These are phyloP conservation scores for Cryptococcus maquisensis DNA, from an alignment of 1,284 basidiomycete species.

Conservation along the genomic window DNA sequence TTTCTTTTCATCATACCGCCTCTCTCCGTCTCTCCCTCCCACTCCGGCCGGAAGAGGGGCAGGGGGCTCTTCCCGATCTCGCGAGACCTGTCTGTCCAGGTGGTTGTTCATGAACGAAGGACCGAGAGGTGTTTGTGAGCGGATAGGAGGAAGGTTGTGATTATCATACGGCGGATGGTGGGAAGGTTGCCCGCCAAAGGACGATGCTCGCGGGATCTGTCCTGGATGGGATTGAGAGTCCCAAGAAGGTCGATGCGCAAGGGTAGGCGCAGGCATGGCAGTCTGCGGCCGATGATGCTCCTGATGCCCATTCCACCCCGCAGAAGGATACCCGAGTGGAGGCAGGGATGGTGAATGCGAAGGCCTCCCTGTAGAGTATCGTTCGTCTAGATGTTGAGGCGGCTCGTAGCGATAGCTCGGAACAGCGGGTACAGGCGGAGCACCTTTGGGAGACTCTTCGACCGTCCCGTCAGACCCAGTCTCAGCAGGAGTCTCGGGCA, in stretches of 20 bases:
- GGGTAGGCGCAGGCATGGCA: background rate
- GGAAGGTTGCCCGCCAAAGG: background rate
- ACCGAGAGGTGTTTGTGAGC: background rate
- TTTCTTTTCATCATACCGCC: background rate
- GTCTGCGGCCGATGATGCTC: too few species aligned
- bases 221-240: background rate
- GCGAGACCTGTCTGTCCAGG: background rate
- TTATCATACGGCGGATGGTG: background rate
- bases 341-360: background rate
- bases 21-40: background rate
- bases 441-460: conserved; percentile 29
- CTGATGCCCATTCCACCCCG: background rate
- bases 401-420: background rate
- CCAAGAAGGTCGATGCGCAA: background rate
- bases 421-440: conserved; percentile 4
- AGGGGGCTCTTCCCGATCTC: background rate
- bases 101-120: background rate
- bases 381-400: background rate
- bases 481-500: conserved; percentile 25
- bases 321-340: background rate
- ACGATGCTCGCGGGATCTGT: background rate
- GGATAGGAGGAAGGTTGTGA: background rate
- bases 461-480: conserved; percentile 42
- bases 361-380: background rate
- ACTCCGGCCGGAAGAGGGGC: too few species aligned